A percentile compares a stretch with the other conserved stretches of the same genome.
These are phyloP conservation scores for Coemansia sp. DNA, from an alignment of 192 early-diverging fungal genomes.

Conservation along the genomic window DNA sequence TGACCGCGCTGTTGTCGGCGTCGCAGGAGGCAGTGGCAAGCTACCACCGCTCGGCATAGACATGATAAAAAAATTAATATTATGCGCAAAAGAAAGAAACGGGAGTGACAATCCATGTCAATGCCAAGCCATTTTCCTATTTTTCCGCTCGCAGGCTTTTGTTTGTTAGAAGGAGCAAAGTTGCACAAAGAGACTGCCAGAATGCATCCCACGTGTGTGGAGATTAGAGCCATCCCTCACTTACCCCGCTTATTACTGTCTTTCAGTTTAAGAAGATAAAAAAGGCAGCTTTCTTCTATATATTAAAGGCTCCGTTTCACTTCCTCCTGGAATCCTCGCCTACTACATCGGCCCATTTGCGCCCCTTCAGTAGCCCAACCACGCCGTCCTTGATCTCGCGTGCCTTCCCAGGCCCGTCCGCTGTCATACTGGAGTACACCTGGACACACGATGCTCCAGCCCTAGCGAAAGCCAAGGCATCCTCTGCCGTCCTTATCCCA, in stretches of 20 bases:
- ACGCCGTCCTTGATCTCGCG: constrained; percentile 77
- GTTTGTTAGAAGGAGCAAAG: no score
- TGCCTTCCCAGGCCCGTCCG: constrained; percentile 75
- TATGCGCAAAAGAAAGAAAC: not conserved
- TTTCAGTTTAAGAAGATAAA: not conserved
- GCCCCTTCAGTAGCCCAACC: constrained; percentile 63
- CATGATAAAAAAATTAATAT: not conserved
- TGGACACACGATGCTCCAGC: constrained; percentile 84
- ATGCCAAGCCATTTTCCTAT: not conserved
- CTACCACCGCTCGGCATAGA: not conserved
- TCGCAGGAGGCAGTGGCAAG: not conserved
- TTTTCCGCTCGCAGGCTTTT: not conserved
- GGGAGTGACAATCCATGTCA: not conserved
- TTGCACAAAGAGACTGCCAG: not conserved
- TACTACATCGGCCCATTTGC: constrained; percentile 66
- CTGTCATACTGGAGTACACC: constrained; percentile 76
- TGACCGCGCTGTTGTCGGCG: not conserved
- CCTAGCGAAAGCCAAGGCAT: constrained; percentile 74
- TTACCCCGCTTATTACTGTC: not conserved
- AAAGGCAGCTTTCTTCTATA: not conserved
- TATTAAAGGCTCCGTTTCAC: not conserved
- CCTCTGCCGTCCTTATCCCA: constrained; percentile 71
- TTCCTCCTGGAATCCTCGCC: constrained; percentile 40
- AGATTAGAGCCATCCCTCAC: not conserved
- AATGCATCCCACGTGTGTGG: not conserved